Conservation (phyloP, 73 alveolate species). For the Stentor coeruleus region DNA sequence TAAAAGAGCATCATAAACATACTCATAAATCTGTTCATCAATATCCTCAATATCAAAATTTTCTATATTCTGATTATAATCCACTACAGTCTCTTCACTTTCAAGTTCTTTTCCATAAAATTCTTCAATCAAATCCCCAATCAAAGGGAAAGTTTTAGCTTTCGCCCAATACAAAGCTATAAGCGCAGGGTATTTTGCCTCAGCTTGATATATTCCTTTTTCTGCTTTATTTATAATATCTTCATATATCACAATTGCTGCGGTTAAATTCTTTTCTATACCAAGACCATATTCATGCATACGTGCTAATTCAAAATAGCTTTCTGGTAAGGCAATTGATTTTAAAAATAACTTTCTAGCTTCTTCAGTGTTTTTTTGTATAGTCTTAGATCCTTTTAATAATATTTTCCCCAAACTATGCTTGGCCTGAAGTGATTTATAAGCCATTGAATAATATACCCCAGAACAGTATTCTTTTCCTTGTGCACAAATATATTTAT, state of each 20-base stretch:
- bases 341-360: not conserved
- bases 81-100: no score
- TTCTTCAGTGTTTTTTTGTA: not conserved
- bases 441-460: not conserved
- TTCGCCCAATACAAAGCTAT: not conserved
- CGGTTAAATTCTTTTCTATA: not conserved
- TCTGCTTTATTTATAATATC: not conserved
- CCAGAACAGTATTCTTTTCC: not conserved
- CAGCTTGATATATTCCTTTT: not conserved
- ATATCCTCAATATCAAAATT: no score
- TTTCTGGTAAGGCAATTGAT: not conserved
- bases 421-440: not conserved
- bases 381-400: not conserved
- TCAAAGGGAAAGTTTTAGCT: no score
- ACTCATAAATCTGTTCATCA: no score
- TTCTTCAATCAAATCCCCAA: no score
- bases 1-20: no score
- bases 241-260: not conserved
- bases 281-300: slow-evolving; percentile 26
- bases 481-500: not conserved
- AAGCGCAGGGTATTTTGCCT: slow-evolving; percentile 4
- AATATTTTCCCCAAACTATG: not conserved
- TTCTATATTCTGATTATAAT: no score
- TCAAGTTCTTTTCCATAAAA: no score
- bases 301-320: not conserved